Conservation (phyloP, 2,329 filamentous ascomycete genomes). For the Tolypocladium tundrense region DNA sequence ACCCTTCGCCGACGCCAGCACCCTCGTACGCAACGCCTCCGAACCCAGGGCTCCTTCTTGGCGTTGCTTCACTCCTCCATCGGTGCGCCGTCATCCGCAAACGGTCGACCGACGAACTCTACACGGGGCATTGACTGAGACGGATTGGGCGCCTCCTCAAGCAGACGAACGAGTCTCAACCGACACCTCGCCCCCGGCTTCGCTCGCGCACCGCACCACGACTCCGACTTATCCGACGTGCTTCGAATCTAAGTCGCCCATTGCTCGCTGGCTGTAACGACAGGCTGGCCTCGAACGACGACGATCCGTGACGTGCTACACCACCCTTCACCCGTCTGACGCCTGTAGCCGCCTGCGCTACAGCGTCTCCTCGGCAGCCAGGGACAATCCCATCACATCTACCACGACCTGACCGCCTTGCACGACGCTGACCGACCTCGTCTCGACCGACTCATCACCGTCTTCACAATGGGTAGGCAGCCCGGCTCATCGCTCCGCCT, state of each 20-base stretch:
- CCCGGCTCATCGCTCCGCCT: neutral
- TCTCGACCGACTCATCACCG: neutral
- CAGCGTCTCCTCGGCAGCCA: neutral
- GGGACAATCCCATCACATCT: no score
- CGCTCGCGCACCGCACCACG: neutral
- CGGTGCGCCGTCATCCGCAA: neutral
- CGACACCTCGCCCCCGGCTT: neutral
- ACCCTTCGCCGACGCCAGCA: neutral
- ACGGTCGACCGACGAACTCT: neutral
- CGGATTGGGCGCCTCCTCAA: neutral
- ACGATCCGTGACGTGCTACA: neutral
- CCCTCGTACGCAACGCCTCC: neutral
- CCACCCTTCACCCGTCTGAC: neutral
- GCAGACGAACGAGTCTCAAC: neutral
- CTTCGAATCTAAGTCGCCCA: neutral
- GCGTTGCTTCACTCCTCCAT: neutral
- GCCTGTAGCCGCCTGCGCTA: neutral
- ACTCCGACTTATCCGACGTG: neutral
- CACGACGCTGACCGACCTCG: neutral
- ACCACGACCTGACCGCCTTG: neutral
- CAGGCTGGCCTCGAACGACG: neutral
- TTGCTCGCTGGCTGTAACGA: neutral
- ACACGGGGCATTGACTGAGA: neutral
- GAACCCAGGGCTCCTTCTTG: neutral
- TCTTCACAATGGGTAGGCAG: neutral